Base-by-base conservation (phyloP, 1,284 basidiomycete genomes). In the Taiwanofungus camphoratus region DNA sequence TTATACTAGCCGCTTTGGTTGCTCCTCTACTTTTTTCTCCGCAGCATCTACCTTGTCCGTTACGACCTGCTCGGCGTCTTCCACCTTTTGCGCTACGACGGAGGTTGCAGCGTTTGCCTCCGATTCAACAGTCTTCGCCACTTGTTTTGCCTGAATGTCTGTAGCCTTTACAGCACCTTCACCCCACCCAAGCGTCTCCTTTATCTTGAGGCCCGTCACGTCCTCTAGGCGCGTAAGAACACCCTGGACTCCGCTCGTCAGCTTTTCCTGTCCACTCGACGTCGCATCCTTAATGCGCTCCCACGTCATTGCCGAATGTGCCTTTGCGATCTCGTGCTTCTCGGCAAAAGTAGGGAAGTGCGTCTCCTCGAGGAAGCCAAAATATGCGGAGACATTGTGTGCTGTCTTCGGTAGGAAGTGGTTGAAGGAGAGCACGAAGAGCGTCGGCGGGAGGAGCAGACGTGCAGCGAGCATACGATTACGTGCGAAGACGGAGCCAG, bases 361-460 rank as follows among this genome's bases (percentile, higher is more conserved):
- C 6, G 64, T 63, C 30, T 83, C 79, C 65, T 93, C 91, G 40
- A 92, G 68, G n/a, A 71, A 71, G 31, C 76, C 74, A 36, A 82
- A 59, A 67, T 88, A 91, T 1, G 55, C 60, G 11, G 76, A 71
- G 49, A 93, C 63, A 58, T 91, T 92, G 45, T 67, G 58, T 2
- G 84, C 74, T 5, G 88, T 89, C 58, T 82, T 73, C 5, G 91
- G 90, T 27, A 92, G 76, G 76, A 92, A 91, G 63, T 92, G 82
- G 48, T 78, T 70, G 45, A 82, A 67, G 26, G 89, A 79, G 42
- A 76, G 62, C 44, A 81, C 47, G 52, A 90, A 66, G 55, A 90
- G 74, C 13, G 76, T 50, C 0, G 90, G 85, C 0, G 90, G 90
- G 8, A 91, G 70, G 27, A 83, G 52, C 45, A 85, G 57, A 26